Percentiles rank a stretch among this genome's conserved stretches.
Evolutionary conservation across 2,329 filamentous ascomycete genomes (phyloP).

Genomic region (Xylaria sp.): DNA sequence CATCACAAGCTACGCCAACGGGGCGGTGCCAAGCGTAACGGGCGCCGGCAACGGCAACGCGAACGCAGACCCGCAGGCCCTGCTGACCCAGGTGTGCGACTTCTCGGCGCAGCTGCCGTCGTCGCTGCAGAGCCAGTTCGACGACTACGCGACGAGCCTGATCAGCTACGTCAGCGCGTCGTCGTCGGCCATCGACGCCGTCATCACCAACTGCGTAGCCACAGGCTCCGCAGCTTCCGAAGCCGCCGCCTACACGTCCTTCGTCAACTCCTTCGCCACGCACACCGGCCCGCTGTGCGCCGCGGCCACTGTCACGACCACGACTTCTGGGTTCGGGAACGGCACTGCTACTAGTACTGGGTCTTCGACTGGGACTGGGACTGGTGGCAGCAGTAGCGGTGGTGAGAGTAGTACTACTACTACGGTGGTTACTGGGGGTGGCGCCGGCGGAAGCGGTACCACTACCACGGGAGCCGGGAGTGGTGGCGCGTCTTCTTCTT

Average conservation of each 20-base stretch:
- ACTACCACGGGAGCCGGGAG: background rate
- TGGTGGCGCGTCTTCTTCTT: background rate
- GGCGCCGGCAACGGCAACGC: background rate
- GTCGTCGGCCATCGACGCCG: conserved; percentile 33
- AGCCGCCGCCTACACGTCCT: conserved; percentile 16
- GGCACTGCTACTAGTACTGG: background rate
- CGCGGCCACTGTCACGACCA: background rate
- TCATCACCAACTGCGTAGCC: conserved; percentile 31
- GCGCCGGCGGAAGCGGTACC: background rate
- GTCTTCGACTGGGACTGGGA: background rate
- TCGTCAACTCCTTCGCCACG: conserved; percentile 31
- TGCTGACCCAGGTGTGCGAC: conserved; percentile 34
- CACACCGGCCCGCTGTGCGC: conserved; percentile 30
- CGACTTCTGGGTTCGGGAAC: background rate
- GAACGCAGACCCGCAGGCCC: conserved; percentile 17
- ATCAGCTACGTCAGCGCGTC: conserved; percentile 32
- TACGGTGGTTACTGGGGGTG: no score
- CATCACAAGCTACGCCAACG: conserved; percentile 33
- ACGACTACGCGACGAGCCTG: conserved; percentile 31
- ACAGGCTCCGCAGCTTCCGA: conserved; percentile 21
- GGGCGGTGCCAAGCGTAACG: background rate
- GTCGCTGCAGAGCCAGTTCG: conserved; percentile 36
- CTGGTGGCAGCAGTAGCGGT: background rate
- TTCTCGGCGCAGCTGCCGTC: conserved; percentile 32
- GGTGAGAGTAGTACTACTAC: background rate